These are phyloP conservation scores for Penium margaritaceum DNA, from an alignment of 139 green algal genomes.

Conservation along the genomic window DNA sequence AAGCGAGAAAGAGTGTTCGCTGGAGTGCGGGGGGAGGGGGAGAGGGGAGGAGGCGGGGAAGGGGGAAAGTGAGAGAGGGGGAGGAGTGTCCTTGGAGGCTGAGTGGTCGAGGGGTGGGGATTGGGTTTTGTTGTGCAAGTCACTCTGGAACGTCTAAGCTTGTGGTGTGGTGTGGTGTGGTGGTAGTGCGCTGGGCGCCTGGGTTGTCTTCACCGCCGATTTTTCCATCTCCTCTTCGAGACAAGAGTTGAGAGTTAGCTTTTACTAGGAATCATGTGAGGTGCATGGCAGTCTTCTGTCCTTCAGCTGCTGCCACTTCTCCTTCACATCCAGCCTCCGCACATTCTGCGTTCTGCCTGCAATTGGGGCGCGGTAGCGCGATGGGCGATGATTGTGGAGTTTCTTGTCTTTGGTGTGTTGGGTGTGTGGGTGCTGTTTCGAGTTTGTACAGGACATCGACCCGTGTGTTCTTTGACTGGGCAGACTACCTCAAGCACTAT, in stretches of 20 bases:
- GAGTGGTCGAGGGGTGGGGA: neutral
- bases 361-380: too few relatives aligned
- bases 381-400: too few relatives aligned
- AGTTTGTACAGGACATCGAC: constrained; percentile 18
- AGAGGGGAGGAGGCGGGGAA: neutral
- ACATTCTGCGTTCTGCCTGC: neutral
- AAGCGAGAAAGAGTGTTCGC: neutral
- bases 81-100: too few relatives aligned
- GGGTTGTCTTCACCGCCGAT: too few relatives aligned
- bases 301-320: neutral
- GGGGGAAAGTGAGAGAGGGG: neutral
- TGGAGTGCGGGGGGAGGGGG: neutral
- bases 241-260: too few relatives aligned
- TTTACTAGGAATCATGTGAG: too few relatives aligned
- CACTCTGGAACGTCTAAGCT: neutral
- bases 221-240: too few relatives aligned
- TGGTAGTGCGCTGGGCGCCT: too few relatives aligned
- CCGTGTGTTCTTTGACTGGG: constrained; percentile 81
- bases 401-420: too few relatives aligned
- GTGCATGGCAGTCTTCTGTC: neutral
- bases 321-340: neutral
- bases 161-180: too few relatives aligned
- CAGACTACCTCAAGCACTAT: constrained; percentile 57
- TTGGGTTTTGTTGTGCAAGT: neutral
- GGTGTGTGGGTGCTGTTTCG: too few relatives aligned